Percentiles rank a stretch among this genome's conserved stretches.
These are phyloP conservation scores for Agapanthus africanus DNA, from an alignment of 106 monocot genomes.

Conservation along the genomic window DNA sequence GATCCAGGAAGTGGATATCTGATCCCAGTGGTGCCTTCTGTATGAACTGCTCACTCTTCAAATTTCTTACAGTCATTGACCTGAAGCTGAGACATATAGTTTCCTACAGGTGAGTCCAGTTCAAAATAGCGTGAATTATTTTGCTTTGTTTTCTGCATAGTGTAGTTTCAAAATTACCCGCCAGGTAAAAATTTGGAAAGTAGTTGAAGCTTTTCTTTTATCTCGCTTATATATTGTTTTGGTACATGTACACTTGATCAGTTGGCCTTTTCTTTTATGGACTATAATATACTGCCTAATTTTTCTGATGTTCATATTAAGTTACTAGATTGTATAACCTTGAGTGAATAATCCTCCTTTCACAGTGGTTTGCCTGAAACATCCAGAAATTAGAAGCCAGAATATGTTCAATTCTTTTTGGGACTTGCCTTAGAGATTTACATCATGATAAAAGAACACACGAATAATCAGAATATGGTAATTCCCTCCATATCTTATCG, in stretches of 20 bases:
- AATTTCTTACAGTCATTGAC: conserved; percentile 52
- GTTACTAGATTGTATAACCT: too few relatives aligned
- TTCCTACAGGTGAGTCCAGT: conserved; percentile 39
- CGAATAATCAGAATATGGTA: too few relatives aligned
- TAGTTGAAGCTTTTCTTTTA: not conserved
- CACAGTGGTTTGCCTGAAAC: not conserved
- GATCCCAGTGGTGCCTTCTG: conserved; percentile 90
- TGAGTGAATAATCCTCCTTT: not conserved
- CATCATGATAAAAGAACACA: too few relatives aligned
- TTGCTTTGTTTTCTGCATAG: not conserved
- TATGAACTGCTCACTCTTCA: conserved; percentile 73
- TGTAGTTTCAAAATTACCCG: not conserved
- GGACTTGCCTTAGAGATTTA: too few relatives aligned
- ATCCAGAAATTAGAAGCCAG: not conserved
- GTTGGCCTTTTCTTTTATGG: too few relatives aligned
- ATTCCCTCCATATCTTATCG: too few relatives aligned
- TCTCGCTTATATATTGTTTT: too few relatives aligned
- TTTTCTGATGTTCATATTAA: too few relatives aligned
- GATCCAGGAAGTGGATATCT: conserved; percentile 91
- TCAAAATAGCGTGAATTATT: not conserved
- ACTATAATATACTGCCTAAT: too few relatives aligned
- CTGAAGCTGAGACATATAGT: conserved; percentile 63
- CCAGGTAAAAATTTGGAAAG: not conserved
- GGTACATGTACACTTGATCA: too few relatives aligned
- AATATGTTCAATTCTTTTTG: too few relatives aligned